Evolutionary conservation across 2,329 filamentous ascomycete genomes (phyloP).

Genomic region (Pestalotiopsis sp.): DNA sequence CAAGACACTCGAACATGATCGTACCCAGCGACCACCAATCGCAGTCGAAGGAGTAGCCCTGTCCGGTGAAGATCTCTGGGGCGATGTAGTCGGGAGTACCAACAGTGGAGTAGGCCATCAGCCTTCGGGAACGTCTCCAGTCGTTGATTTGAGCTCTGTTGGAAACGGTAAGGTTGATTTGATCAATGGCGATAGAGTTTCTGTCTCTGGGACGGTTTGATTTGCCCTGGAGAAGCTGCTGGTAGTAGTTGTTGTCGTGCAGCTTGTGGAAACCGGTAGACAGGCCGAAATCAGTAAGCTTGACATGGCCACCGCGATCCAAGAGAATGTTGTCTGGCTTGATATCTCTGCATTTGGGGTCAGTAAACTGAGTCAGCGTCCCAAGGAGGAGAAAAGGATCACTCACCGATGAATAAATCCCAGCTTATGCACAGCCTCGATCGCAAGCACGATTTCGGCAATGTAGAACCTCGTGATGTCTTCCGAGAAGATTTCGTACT

Average conservation of each 20-base stretch:
- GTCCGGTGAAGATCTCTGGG: constrained; percentile 95
- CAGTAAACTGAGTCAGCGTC: not conserved
- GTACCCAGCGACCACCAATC: constrained; percentile 99
- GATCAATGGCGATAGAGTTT: constrained; percentile 93
- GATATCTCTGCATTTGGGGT: constrained; percentile 71
- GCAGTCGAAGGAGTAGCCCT: constrained; percentile 94
- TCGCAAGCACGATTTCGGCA: constrained; percentile 96
- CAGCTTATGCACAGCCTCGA: constrained; percentile 96
- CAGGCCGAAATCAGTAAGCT: constrained; percentile 95
- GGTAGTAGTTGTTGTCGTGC: constrained; percentile 98
- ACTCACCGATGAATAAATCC: constrained; percentile 94
- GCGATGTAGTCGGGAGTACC: constrained; percentile 99
- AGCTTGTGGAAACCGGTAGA: constrained; percentile 98
- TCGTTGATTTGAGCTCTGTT: constrained; percentile 98
- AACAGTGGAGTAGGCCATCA: constrained; percentile 98
- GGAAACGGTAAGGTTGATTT: constrained; percentile 97
- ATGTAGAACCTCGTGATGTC: constrained; percentile 99
- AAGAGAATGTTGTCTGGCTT: constrained; percentile 98
- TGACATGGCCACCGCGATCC: constrained; percentile 94
- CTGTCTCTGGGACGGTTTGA: constrained; percentile 77
- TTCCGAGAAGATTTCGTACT: constrained; percentile 99
- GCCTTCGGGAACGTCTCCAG: constrained; percentile 91
- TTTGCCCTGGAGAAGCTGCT: constrained; percentile 85
- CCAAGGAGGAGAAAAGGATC: not conserved
- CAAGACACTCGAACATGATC: constrained; percentile 99